Evolutionary conservation across 2,329 filamentous ascomycete species (phyloP).

Genomic region (Oidium heveae): DNA sequence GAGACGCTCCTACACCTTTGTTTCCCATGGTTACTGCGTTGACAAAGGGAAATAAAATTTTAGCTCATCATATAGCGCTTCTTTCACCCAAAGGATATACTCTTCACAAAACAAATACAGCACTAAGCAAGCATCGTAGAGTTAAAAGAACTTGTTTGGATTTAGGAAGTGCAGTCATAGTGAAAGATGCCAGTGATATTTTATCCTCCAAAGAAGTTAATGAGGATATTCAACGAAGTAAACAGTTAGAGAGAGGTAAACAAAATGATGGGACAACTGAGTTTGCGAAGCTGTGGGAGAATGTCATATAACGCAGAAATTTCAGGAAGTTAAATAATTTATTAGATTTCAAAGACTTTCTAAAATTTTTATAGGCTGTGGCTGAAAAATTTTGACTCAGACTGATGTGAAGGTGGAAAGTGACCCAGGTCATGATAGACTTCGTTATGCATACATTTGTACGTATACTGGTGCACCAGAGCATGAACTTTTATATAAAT

Average conservation of each 20-base stretch:
- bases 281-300: slow-evolving; percentile 1
- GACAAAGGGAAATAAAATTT: slow-evolving; percentile 2
- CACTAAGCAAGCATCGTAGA: slow-evolving; percentile 5
- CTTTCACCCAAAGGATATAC: slow-evolving; percentile 1
- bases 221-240: background rate
- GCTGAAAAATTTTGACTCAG: no score
- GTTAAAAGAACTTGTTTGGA: slow-evolving; percentile 5
- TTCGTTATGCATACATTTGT: no score
- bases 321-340: slow-evolving; percentile 1
- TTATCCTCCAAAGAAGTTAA: slow-evolving; percentile 3
- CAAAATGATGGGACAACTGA: background rate
- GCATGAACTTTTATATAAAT: no score
- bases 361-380: no score
- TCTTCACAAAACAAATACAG: slow-evolving; percentile 3
- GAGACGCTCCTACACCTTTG: no score
- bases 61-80: slow-evolving; percentile 1
- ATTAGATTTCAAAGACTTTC: no score
- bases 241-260: background rate
- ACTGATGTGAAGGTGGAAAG: no score
- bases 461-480: no score
- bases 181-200: slow-evolving; percentile 3
- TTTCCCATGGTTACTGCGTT: slow-evolving; percentile 2
- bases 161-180: slow-evolving; percentile 4
- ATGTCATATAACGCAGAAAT: slow-evolving; percentile 4
- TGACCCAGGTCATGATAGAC: no score